These are phyloP conservation scores for Calophaca sinica DNA, from an alignment of 306 rosid species.

Conservation along the genomic window DNA sequence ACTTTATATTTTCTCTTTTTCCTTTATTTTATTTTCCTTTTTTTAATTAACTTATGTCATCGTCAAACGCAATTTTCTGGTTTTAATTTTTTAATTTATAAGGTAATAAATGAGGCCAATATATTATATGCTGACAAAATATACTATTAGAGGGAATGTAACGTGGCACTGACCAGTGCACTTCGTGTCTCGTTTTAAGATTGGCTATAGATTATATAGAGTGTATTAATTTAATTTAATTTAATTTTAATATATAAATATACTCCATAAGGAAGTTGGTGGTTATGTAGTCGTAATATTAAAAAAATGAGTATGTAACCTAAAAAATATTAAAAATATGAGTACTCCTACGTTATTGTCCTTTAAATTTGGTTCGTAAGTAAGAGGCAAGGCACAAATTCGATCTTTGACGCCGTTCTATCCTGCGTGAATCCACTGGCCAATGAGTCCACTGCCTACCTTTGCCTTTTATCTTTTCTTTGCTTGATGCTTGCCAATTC, in stretches of 20 bases:
- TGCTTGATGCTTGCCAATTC: conserved; percentile 6
- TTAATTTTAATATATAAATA: background rate
- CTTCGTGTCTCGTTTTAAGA: conserved; percentile 24
- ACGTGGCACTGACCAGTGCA: conserved; percentile 44
- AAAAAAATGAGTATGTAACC: background rate
- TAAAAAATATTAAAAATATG: no score
- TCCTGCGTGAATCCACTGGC: conserved; percentile 10
- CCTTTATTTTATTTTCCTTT: background rate
- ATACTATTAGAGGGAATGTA: conserved; percentile 36
- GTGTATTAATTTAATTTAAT: no score
- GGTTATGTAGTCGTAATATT: conserved; percentile 36
- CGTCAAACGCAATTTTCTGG: conserved; percentile 6
- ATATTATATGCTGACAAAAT: background rate
- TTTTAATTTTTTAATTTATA: background rate
- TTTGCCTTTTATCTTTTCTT: conserved; percentile 34
- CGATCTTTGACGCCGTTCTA: conserved; percentile 47
- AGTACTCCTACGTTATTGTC: conserved; percentile 14
- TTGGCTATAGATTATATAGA: background rate
- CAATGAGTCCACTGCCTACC: conserved; percentile 12
- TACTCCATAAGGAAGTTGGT: conserved; percentile 18
- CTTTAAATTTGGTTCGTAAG: conserved; percentile 21
- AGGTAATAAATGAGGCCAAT: conserved; percentile 30
- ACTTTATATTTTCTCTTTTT: conserved; percentile 39
- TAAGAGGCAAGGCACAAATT: conserved; percentile 55
- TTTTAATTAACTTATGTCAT: conserved; percentile 6